Base-by-base conservation (phyloP, 176 grass and related monocot species). In the Areca catechu region DNA sequence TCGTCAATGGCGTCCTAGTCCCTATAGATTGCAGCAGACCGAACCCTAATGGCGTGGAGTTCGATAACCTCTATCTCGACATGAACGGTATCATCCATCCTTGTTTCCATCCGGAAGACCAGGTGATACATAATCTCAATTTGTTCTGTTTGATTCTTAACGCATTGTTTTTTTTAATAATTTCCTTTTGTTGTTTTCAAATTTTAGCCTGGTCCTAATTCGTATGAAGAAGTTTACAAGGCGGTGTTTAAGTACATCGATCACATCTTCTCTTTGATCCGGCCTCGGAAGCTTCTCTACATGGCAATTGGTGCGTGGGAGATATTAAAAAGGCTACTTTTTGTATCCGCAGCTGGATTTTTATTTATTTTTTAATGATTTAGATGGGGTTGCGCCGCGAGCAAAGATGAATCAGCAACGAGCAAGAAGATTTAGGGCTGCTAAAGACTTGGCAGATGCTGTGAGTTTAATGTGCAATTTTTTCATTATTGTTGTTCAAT, bases 391-490 rank as follows among this genome's bases (percentile, higher is more conserved):
- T 22, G 81, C 89, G 14, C 89, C 89, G 4, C 75, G 81, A 56
- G 78, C 85, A 50, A 95, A 95, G 30, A 89, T 95, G 85, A 95
- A 85, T 71, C 84, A 89, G 43, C 89, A 89, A 70, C 68, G 84
- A 29, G 56, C 75, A 0, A 62, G 84, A 30, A 68, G 84, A 18
- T 89, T 85, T 43, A 95, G 71, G 74, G 68, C 58, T 19, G 75
- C 68, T 14, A 85, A 89, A 79, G 76, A 85, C 0, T 49, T 61
- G 1, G 84, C 79, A 15, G 67, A 6, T 50, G 47, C 53, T 53
- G 48, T 50, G n/a, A 19, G 66, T 51, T 15, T 62, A 60, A 16
- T 48, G 57, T 28, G 50, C 18, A 22, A 57, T 16, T 53, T 51
- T 51, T 47, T 5, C 50, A 19, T n/a, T 68, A 20, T 3, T 48